Conservation (phyloP, 768 basidiomycete species). For the Russula ochroleuca region DNA sequence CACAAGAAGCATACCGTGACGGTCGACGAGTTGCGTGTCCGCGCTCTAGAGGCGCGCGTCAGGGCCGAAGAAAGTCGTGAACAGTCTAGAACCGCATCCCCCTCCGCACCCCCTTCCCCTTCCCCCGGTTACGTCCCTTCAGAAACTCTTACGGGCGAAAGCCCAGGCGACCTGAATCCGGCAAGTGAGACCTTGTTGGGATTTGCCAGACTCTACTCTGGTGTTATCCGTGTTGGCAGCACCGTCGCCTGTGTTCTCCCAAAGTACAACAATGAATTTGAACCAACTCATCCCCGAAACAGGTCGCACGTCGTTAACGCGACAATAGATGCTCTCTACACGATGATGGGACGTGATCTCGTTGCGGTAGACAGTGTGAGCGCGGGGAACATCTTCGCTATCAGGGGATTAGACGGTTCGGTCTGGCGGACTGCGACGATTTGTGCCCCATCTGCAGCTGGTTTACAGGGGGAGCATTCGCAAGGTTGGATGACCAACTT, state of each 20-base stretch:
- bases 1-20: conserved; percentile 72
- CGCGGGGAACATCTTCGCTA: conserved; percentile 93
- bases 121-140: conserved; percentile 22
- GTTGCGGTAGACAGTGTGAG: conserved; percentile 74
- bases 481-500: conserved; percentile 70
- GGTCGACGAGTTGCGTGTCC: conserved; percentile 76
- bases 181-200: conserved; percentile 73
- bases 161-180: conserved; percentile 31
- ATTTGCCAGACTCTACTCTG: conserved; percentile 92
- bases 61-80: conserved; percentile 24
- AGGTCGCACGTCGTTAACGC: conserved; percentile 54
- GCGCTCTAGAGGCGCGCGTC: conserved; percentile 47
- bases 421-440: conserved; percentile 90
- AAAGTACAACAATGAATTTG: conserved; percentile 68
- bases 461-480: conserved; percentile 38
- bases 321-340: conserved; percentile 74
- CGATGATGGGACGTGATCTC: conserved; percentile 98
- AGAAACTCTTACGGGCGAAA: conserved; percentile 27
- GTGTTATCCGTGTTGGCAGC: conserved; percentile 63
- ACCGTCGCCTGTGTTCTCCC: conserved; percentile 75
- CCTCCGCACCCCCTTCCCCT: conserved; percentile 16
- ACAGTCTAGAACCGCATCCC: conserved; percentile 10
- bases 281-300: conserved; percentile 66
- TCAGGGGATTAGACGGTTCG: conserved; percentile 82
- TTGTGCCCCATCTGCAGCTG: conserved; percentile 57